Percentiles rank a stretch among this genome's conserved stretches.
Conservation (phyloP, 306 rosid genomes). For the Oxytropis ochrocephala region DNA sequence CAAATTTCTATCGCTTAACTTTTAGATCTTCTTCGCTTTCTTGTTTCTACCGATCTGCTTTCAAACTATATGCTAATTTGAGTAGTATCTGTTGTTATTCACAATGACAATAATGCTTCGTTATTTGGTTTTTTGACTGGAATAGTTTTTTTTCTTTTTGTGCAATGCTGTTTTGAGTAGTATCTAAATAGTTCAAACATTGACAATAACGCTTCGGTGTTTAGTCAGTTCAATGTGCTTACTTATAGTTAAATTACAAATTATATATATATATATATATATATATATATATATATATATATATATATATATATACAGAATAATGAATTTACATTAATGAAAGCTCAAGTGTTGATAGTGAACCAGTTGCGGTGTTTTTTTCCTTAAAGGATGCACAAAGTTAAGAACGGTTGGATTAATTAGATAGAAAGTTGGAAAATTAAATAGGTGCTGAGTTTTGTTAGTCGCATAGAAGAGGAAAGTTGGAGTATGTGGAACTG, state of each 20-base stretch:
- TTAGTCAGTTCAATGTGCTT: too few species aligned
- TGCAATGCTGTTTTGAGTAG: too few species aligned
- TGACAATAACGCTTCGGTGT: too few species aligned
- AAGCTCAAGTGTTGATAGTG: not conserved
- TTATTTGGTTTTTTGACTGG: too few species aligned
- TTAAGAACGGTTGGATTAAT: not conserved
- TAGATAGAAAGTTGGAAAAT: not conserved
- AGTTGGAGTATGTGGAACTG: not conserved
- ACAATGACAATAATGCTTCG: not conserved
- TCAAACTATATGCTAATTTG: not conserved
- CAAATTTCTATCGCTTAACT: not conserved
- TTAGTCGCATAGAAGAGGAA: not conserved
- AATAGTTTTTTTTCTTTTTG: too few species aligned
- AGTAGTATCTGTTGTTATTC: not conserved
- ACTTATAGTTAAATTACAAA: too few species aligned
- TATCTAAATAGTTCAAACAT: too few species aligned
- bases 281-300: too few species aligned
- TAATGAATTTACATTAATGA: not conserved
- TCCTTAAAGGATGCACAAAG: not conserved
- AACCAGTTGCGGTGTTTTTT: not conserved
- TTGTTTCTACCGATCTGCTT: not conserved
- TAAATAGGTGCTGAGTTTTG: not conserved
- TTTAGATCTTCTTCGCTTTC: conserved; percentile 15
- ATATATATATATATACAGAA: not conserved
- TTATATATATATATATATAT: too few species aligned